A percentile compares a stretch with the other conserved stretches of the same genome.
Conservation (phyloP, 78 protist species). For the Chrysochromulina tobinii region DNA sequence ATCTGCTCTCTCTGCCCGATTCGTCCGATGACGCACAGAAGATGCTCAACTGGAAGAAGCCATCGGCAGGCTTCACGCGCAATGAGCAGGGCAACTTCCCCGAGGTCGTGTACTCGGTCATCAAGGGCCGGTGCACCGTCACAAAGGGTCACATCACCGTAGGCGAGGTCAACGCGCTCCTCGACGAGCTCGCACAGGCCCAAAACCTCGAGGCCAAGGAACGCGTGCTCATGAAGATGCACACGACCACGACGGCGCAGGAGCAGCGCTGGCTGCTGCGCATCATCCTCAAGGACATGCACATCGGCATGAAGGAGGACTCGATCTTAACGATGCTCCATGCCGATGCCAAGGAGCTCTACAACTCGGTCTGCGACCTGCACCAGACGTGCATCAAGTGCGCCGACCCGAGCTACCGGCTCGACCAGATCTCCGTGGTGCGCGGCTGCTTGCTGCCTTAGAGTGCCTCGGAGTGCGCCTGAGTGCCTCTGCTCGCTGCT, state of each 20-base stretch:
- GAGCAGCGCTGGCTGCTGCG: constrained; percentile 89
- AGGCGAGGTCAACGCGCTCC: constrained; percentile 53
- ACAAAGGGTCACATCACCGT: not conserved
- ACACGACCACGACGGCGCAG: constrained; percentile 51
- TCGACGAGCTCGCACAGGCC: constrained; percentile 57
- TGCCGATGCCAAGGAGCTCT: constrained; percentile 69
- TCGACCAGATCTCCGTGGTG: not conserved
- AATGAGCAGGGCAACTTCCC: constrained; percentile 72
- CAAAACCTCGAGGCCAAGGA: constrained; percentile 19
- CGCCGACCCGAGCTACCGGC: constrained; percentile 5
- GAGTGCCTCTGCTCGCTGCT: too few species aligned
- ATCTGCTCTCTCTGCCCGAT: constrained; percentile 56
- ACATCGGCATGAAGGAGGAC: constrained; percentile 61
- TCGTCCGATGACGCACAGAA: constrained; percentile 55
- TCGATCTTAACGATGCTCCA: constrained; percentile 62
- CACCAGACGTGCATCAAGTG: constrained; percentile 25
- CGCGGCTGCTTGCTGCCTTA: too few species aligned
- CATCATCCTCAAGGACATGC: constrained; percentile 72
- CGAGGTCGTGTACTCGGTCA: constrained; percentile 46
- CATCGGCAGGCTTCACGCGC: not conserved
- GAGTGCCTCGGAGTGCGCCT: too few species aligned
- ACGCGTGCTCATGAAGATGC: constrained; percentile 38
- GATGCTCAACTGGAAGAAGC: constrained; percentile 68
- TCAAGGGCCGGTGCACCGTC: constrained; percentile 27
- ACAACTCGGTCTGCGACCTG: constrained; percentile 33